Evolutionary conservation across 2,329 filamentous ascomycete species (phyloP).

Genomic region (Fusarium anthophilum): DNA sequence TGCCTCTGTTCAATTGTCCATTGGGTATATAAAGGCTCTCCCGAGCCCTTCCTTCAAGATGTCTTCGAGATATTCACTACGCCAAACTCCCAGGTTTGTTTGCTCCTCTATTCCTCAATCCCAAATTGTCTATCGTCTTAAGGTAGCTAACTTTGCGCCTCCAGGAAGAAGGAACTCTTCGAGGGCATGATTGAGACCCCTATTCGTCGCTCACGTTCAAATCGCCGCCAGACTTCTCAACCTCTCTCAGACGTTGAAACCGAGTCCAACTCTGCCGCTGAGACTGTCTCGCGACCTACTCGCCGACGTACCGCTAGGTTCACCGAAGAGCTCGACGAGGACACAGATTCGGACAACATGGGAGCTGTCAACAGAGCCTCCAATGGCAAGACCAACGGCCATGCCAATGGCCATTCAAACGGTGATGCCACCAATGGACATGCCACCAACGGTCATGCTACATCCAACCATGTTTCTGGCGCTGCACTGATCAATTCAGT

Average conservation of each 20-base stretch:
- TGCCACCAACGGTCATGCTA: constrained; percentile 39
- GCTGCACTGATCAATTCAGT: constrained; percentile 17
- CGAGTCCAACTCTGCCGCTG: constrained; percentile 57
- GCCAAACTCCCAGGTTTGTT: constrained; percentile 51
- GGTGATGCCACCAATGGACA: constrained; percentile 44
- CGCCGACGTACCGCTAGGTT: constrained; percentile 62
- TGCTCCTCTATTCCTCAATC: background rate
- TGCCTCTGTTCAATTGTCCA: background rate
- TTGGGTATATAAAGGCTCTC: constrained; percentile 37
- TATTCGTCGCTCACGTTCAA: constrained; percentile 55
- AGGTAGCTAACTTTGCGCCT: background rate
- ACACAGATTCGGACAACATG: constrained; percentile 44
- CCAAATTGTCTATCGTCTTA: background rate
- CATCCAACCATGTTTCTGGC: constrained; percentile 16
- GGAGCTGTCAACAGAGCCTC: constrained; percentile 41
- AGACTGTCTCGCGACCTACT: constrained; percentile 50
- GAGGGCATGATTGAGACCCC: constrained; percentile 70
- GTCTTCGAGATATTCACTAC: constrained; percentile 51
- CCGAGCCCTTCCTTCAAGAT: constrained; percentile 40
- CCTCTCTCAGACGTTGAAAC: constrained; percentile 59
- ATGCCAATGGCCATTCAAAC: constrained; percentile 20
- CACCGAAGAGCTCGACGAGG: constrained; percentile 60
- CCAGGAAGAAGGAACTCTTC: constrained; percentile 69
- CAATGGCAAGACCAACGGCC: constrained; percentile 40
- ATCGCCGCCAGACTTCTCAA: constrained; percentile 61